Evolutionary conservation across 345 rosid genomes (phyloP), one percentile per base, ranked within the genome.

Genomic region (Brassica nigra): DNA sequence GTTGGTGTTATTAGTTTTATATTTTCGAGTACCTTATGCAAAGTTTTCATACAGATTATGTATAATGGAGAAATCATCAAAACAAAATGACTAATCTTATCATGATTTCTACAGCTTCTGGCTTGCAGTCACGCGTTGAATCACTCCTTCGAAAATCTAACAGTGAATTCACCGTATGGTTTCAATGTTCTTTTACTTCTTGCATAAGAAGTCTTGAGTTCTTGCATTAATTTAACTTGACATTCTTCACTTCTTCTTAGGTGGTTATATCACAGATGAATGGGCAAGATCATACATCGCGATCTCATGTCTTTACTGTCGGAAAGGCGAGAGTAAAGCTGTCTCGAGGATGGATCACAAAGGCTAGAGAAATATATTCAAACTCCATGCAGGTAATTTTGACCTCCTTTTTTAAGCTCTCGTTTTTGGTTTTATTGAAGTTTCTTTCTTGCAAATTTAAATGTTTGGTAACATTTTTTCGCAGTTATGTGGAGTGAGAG

Each of bases 271-370:
- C 92, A 52, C 87, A 89, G 85, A 93, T 91, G 82, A 96, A 96
- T 82, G 98, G 97, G 49, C 98, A 93, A 86, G 91, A 88, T 71
- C 76, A 93, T 80, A 64, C 86, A n/a, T 89, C 97, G 23, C 74
- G 85, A 74, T 93, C 99, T 15, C 97, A 93, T 7, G 27, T 72
- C 3, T 86, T 93, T 39, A 87, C 86, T 76, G 89, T 93, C 77
- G 97, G 99, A 79, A 96, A 90, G 83, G 73, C 88, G 81, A 89
- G 99, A 85, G 85, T 96, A 77, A 96, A 96, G 87, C 95, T 96
- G 31, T 89, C 91, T 74, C 83, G 99, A 81, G 99, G 97, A 78
- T 96, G 99, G 99, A 93, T 96, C 68, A 89, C 99, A 37, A 96
- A 96, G 83, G 90, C 97, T 8, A 87, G 99, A 86, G 99, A 93